Evolutionary conservation across 2,329 filamentous ascomycete genomes (phyloP).

Genomic region (Metarhizium brunneum): DNA sequence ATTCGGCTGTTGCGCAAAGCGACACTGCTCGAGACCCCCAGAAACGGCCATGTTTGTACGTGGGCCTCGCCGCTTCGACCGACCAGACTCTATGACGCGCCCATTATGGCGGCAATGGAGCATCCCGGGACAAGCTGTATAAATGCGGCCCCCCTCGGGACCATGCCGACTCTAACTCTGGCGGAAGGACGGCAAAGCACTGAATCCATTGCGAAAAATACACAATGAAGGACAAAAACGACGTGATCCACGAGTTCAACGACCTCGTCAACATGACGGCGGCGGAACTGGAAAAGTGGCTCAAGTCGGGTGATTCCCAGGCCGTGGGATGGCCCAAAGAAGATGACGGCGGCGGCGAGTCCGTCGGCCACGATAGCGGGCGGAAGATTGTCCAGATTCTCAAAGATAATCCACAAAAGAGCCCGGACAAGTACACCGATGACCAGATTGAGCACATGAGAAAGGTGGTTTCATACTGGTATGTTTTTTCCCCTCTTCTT

Average conservation of each 20-base stretch:
- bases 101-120: neutral
- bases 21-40: too few species aligned
- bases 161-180: too few species aligned
- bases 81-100: neutral
- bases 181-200: too few species aligned
- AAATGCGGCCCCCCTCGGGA: neutral
- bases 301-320: conserved; percentile 47
- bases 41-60: too few species aligned
- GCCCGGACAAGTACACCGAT: conserved; percentile 46
- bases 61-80: neutral
- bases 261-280: conserved; percentile 57
- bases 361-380: conserved; percentile 54
- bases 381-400: conserved; percentile 55
- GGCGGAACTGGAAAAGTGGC: conserved; percentile 51
- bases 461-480: conserved; percentile 53
- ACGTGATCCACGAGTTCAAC: conserved; percentile 49
- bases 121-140: neutral
- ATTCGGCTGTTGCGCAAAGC: too few species aligned
- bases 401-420: conserved; percentile 49
- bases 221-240: conserved; percentile 15
- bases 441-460: conserved; percentile 49
- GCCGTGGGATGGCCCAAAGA: conserved; percentile 52
- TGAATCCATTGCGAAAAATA: neutral
- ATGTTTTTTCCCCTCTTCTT: conserved; percentile 5
- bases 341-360: conserved; percentile 48